These are phyloP conservation scores for Yarrowia divulgata DNA, from an alignment of 805 yeast species.

Conservation along the genomic window DNA sequence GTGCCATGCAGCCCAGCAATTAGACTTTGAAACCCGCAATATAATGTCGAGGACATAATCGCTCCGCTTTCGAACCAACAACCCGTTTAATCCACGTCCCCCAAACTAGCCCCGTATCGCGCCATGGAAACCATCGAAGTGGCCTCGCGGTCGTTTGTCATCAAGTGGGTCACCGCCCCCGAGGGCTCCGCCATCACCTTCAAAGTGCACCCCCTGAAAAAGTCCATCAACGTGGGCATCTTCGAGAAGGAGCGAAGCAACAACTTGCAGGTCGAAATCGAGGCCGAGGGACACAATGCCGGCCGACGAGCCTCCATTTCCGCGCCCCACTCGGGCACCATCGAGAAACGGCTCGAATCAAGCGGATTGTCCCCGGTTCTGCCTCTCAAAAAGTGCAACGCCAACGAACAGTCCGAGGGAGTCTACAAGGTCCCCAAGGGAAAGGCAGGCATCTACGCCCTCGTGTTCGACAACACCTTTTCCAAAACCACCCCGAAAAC, in stretches of 20 bases:
- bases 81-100: no score
- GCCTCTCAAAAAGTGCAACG: conserved; percentile 64
- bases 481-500: conserved; percentile 85
- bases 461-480: conserved; percentile 90
- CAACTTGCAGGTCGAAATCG: conserved; percentile 41
- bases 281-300: conserved; percentile 62
- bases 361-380: conserved; percentile 60
- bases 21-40: conserved; percentile 26
- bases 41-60: conserved; percentile 29
- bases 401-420: conserved; percentile 70
- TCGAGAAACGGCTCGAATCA: conserved; percentile 61
- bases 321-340: conserved; percentile 40
- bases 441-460: conserved; percentile 76
- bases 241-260: conserved; percentile 13
- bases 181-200: conserved; percentile 71
- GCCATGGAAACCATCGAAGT: conserved; percentile 91
- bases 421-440: conserved; percentile 59
- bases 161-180: conserved; percentile 88
- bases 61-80: background rate
- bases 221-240: conserved; percentile 54
- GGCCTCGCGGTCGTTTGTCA: conserved; percentile 85
- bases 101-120: background rate
- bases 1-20: conserved; percentile 13
- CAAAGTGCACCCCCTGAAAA: conserved; percentile 81
- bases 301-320: conserved; percentile 54